phyloP scores from a whole-genome alignment of 1,284 basidiomycete genomes.

The Moesziomyces sp. region DNA sequence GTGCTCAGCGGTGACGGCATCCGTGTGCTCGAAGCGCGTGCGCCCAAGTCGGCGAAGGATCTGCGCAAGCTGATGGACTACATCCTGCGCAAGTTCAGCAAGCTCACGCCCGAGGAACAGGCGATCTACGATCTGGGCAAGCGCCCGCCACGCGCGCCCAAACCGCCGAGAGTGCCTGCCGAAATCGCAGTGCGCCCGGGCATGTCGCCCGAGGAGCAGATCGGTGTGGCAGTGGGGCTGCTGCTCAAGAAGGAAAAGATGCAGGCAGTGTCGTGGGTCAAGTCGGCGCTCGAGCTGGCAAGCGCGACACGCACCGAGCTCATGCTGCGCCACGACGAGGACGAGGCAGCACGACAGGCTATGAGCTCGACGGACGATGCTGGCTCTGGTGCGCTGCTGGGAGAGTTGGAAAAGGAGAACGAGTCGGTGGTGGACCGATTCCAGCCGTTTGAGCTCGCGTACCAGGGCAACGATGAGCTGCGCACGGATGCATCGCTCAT shows the following conservation, averaged over 20 bases:
- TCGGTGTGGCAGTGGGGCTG: conserved; percentile 63
- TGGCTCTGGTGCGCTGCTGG: conserved; percentile 13
- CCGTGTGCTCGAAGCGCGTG: conserved; percentile 35
- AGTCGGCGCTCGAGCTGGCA: conserved; percentile 61
- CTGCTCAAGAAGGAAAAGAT: conserved; percentile 62
- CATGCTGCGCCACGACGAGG: conserved; percentile 33
- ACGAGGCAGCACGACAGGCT: conserved; percentile 16
- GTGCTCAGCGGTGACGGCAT: conserved; percentile 46
- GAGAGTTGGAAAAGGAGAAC: conserved; percentile 33
- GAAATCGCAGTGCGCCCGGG: conserved; percentile 60
- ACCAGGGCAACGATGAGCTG: conserved; percentile 51
- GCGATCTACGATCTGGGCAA: conserved; percentile 54
- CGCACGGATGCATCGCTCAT: conserved; percentile 48
- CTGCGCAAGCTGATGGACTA: conserved; percentile 59
- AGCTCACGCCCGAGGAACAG: conserved; percentile 57
- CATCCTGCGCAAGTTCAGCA: conserved; percentile 58
- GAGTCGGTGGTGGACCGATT: conserved; percentile 36
- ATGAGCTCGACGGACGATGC: conserved; percentile 4
- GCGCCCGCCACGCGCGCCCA: conserved; percentile 44
- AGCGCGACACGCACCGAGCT: conserved; percentile 53
- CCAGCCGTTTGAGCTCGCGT: conserved; percentile 36
- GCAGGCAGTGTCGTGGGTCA: conserved; percentile 61
- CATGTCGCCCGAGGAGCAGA: conserved; percentile 47
- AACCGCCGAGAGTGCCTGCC: conserved; percentile 44
- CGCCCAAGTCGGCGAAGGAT: conserved; percentile 35